Percentiles rank a stretch among this genome's conserved stretches.
Evolutionary conservation across 1,139 yeast genomes (phyloP).

Genomic region (Yamadazyma atlantica): DNA sequence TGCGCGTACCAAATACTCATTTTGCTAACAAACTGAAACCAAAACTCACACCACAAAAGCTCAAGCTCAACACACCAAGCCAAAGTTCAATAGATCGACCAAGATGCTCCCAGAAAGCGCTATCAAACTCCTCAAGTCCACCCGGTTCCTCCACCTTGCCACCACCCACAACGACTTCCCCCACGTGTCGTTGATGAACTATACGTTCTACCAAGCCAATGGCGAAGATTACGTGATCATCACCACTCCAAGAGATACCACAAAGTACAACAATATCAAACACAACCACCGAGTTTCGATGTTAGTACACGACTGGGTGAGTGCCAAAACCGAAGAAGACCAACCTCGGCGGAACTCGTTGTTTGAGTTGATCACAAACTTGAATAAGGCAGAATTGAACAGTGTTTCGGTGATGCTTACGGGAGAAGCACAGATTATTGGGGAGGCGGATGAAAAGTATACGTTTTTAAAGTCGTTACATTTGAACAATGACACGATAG

Average conservation of each 20-base stretch:
- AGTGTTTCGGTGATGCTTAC: slow-evolving; percentile 76
- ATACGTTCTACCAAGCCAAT: slow-evolving; percentile 53
- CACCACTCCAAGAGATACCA: slow-evolving; percentile 67
- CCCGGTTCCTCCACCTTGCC: slow-evolving; percentile 77
- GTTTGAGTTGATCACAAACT: slow-evolving; percentile 61
- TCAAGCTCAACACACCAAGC: no score
- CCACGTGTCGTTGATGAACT: slow-evolving; percentile 87
- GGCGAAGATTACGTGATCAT: slow-evolving; percentile 56
- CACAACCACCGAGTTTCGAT: slow-evolving; percentile 75
- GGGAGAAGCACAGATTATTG: slow-evolving; percentile 67
- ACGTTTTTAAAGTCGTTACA: slow-evolving; percentile 60
- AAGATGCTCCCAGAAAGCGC: slow-evolving; percentile 57
- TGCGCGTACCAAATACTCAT: no score
- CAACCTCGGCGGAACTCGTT: slow-evolving; percentile 42
- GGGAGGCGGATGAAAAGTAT: slow-evolving; percentile 30
- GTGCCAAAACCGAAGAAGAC: slow-evolving; percentile 40
- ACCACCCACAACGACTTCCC: slow-evolving; percentile 70
- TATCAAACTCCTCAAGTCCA: slow-evolving; percentile 50
- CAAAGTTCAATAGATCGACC: not conserved
- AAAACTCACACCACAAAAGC: no score
- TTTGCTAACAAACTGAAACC: no score
- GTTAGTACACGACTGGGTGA: slow-evolving; percentile 84
- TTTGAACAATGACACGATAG: slow-evolving; percentile 64
- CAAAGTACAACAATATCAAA: slow-evolving; percentile 65
- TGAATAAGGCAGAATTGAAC: slow-evolving; percentile 75